Evolutionary conservation across 305 asterid genomes (phyloP), one percentile per base, ranked within the genome.

Genomic region (Monarda citriodora): DNA sequence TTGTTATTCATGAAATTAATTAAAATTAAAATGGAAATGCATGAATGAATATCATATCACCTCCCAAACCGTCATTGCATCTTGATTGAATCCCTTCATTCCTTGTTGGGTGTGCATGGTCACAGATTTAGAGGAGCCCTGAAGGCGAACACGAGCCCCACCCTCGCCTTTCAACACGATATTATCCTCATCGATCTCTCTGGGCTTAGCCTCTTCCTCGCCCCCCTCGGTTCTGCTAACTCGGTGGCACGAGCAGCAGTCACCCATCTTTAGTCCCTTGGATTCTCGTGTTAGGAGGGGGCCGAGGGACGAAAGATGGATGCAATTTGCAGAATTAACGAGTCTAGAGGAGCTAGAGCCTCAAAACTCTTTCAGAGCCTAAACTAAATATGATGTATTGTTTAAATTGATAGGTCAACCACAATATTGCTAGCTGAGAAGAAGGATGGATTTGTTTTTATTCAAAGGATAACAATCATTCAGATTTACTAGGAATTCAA

Each of bases 41-140:
- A 31, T 31, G 36, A 31, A 31, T 29, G 23, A n/a, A n/a, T n/a
- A n/a, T n/a, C n/a, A n/a, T n/a, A n/a, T 16, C 72, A 84, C 97
- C 97, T 87, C 96, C 96, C 97, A 90, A 69, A 83, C 95, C 0
- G 96, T 85, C 97, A 90, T 87, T 79, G 95, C 87, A 56, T 90
- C 97, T 74, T 90, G 97, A 60, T 83, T 87, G 41, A 67, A 53
- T 46, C 96, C 95, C 23, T 90, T 90, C 14, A 61, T 80, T 5
- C 97, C 97, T 67, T 85, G 92, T 53, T 83, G 89, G 55, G 72
- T 77, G 76, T 69, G 86, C 92, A 89, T 85, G 48, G 96, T 82
- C 9, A 84, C 68, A 32, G 61, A 72, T 62, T 70, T 87, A 57
- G 99, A 90, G 13, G 93, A 86, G 16, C 99, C 99, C 42, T 80